Base-by-base conservation (phyloP, 2,329 filamentous ascomycete genomes). In the Calonectria leucothoes region DNA sequence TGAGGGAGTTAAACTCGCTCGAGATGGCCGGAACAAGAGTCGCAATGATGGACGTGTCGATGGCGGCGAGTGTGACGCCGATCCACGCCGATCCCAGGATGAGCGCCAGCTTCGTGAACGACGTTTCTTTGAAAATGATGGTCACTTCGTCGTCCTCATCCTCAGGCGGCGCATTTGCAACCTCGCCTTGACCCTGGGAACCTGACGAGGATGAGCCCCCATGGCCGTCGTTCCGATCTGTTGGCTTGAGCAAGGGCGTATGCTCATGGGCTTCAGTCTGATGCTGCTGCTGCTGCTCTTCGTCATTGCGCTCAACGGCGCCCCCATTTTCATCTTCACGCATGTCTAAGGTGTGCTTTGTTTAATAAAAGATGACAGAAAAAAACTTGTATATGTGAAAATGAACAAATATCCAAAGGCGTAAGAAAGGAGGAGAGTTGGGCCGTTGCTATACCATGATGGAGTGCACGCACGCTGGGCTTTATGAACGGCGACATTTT, bases 11-110 rank as follows among this genome's bases (percentile, higher is more conserved):
- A 84, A 98, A 98, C 52, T 93, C 93, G 81, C 92, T 94, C 29
- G 94, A 94, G 75, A 98, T 98, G 10, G 95, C 94, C 0, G 91
- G 94, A 0, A 94, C 93, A 1, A 98, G 89, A 0, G 95, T 98
- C 11, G 95, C 95, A 77, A 98, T 94, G 75, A 98, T 93, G 61
- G 94, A 97, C 1, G 91, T 91, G 84, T 98, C 95, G 48, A 93
- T 86, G 45, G 91, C 91, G 37, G 91, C 91, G 1, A 93, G 83
- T 80, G 93, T 92, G 23, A 93, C 91, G 74, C 91, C 91, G 2
- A 93, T 81, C 82, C 88, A 93, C 31, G 89, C 85, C 2, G 88
- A 87, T 72, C 86, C 87, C 55, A 93, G 86, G 72, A 90, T 91
- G 66, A 92, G 81, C 70, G 84, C 85, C 14, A 93, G 85, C 71